phyloP scores from a whole-genome alignment of 140 eudicot species.

The Oenanthe javanica region DNA sequence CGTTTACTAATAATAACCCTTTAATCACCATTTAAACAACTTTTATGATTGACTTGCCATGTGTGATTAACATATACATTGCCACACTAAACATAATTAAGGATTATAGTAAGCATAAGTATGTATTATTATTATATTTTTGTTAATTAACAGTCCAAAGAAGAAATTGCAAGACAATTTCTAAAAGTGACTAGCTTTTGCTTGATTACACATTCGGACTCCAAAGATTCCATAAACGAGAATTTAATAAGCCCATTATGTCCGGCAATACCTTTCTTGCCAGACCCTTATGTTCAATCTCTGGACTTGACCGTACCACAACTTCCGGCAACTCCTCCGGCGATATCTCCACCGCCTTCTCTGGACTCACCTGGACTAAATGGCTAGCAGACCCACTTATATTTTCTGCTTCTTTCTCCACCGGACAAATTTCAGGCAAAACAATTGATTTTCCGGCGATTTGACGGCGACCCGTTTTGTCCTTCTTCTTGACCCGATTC shows the following conservation, averaged over 20 bases:
- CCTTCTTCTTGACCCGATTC: slow-evolving; percentile 21
- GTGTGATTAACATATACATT: not conserved
- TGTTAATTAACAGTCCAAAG: not conserved
- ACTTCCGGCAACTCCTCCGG: slow-evolving; percentile 6
- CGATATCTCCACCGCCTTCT: not conserved
- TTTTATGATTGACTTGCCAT: not conserved
- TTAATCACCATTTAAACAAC: not conserved
- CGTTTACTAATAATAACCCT: not conserved
- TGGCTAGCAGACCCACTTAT: not conserved
- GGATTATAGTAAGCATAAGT: not conserved
- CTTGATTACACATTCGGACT: slow-evolving; percentile 51
- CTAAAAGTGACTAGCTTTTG: not conserved
- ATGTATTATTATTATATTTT: not conserved
- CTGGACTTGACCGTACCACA: slow-evolving; percentile 12
- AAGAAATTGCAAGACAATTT: not conserved
- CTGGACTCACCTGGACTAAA: not conserved
- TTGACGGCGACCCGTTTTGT: slow-evolving; percentile 26
- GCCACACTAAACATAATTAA: not conserved
- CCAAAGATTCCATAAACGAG: slow-evolving; percentile 85
- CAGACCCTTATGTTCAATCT: slow-evolving; percentile 39
- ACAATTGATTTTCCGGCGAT: not conserved
- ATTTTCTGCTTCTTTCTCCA: not conserved
- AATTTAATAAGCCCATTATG: slow-evolving; percentile 58
- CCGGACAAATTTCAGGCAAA: slow-evolving; percentile 13
- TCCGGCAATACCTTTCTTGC: slow-evolving; percentile 80